Conservation (phyloP, 2,329 filamentous ascomycete genomes). For the Chrysoporthe austroafricana region DNA sequence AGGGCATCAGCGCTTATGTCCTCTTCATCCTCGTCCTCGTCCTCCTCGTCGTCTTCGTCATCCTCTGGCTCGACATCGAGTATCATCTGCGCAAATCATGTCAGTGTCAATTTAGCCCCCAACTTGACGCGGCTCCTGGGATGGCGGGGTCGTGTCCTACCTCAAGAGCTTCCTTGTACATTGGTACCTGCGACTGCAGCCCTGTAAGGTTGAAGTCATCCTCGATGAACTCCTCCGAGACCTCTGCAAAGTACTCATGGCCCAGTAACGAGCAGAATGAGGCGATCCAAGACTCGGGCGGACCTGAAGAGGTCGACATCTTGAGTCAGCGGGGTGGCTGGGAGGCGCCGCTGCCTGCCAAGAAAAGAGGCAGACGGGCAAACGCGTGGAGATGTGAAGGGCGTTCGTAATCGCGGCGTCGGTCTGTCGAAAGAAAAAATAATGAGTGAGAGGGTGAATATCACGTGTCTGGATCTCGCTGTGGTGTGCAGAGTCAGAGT, state of each 20-base stretch:
- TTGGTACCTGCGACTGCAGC: conserved; percentile 90
- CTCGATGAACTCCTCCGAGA: conserved; percentile 98
- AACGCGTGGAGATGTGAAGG: conserved; percentile 1
- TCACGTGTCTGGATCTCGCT: background rate
- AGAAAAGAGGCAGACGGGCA: background rate
- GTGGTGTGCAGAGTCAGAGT: conserved; percentile 10
- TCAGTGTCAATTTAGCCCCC: conserved; percentile 26
- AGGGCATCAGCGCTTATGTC: conserved; percentile 70
- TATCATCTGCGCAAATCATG: conserved; percentile 71
- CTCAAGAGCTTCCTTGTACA: conserved; percentile 98
- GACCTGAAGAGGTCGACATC: conserved; percentile 65
- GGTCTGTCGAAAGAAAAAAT: conserved; percentile 9
- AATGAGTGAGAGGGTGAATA: conserved; percentile 5
- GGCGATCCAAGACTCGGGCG: conserved; percentile 92
- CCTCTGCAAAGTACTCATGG: conserved; percentile 98
- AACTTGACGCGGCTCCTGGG: conserved; percentile 24
- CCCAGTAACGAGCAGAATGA: conserved; percentile 95
- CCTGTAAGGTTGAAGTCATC: conserved; percentile 99
- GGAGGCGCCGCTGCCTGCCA: background rate
- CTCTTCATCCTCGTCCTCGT: conserved; percentile 76
- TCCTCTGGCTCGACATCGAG: conserved; percentile 97
- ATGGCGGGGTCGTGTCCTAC: conserved; percentile 42
- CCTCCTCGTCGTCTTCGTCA: conserved; percentile 83
- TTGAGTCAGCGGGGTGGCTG: conserved; percentile 30
- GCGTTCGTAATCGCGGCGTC: conserved; percentile 4